A percentile compares a stretch with the other conserved stretches of the same genome.
These are phyloP conservation scores for Didymella lethalis DNA, from an alignment of 2,329 filamentous ascomycete species.

Conservation along the genomic window DNA sequence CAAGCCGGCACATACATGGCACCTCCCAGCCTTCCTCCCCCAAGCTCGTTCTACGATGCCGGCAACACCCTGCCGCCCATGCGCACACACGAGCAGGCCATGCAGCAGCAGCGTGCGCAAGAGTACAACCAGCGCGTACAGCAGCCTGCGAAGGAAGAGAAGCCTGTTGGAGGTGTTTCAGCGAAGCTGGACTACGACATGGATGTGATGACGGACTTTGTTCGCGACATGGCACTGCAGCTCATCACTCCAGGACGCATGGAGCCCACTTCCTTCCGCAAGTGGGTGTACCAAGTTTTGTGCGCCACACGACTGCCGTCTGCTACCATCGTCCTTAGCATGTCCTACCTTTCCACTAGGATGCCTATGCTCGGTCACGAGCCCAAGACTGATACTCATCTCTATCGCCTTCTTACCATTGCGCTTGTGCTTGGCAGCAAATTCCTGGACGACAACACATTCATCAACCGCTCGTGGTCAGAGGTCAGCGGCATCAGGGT, in stretches of 20 bases:
- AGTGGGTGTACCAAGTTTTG: slow-evolving; percentile 90
- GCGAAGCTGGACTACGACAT: slow-evolving; percentile 96
- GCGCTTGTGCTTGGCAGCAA: slow-evolving; percentile 89
- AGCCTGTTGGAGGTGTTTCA: slow-evolving; percentile 83
- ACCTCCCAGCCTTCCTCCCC: slow-evolving; percentile 46
- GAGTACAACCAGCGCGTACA: slow-evolving; percentile 49
- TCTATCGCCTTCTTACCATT: slow-evolving; percentile 88
- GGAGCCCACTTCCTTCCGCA: slow-evolving; percentile 79
- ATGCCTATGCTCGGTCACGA: slow-evolving; percentile 74
- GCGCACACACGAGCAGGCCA: slow-evolving; percentile 49
- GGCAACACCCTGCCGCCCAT: slow-evolving; percentile 58
- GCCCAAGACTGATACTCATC: slow-evolving; percentile 67
- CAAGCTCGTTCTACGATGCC: slow-evolving; percentile 55
- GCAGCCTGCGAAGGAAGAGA: slow-evolving; percentile 65
- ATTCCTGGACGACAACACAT: slow-evolving; percentile 95
- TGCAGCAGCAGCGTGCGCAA: slow-evolving; percentile 53
- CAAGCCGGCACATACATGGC: slow-evolving; percentile 51
- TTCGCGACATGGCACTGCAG: slow-evolving; percentile 84
- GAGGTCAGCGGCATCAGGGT: slow-evolving; percentile 92
- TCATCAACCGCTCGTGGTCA: slow-evolving; percentile 96
- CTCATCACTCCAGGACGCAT: slow-evolving; percentile 69
- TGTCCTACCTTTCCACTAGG: slow-evolving; percentile 86
- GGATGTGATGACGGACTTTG: slow-evolving; percentile 94
- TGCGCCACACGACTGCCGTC: slow-evolving; percentile 89
- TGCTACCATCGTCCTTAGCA: slow-evolving; percentile 86